Percentiles rank a stretch among this genome's conserved stretches.
phyloP scores from a whole-genome alignment of 768 basidiomycete genomes.

The Boletus rufocinnamomeus region DNA sequence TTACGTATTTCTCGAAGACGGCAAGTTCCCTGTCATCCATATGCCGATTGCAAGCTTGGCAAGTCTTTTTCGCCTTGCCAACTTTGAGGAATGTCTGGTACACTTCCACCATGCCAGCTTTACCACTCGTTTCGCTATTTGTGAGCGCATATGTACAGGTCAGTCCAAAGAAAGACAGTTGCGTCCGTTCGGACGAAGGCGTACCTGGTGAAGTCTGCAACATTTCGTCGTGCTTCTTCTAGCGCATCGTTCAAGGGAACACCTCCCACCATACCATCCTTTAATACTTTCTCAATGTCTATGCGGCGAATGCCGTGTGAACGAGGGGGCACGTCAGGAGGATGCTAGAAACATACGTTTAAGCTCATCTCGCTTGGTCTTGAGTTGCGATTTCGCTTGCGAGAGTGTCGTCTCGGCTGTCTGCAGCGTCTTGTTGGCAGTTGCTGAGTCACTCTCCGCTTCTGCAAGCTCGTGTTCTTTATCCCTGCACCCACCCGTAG shows the following conservation, averaged over 20 bases:
- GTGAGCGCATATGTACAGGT: neutral
- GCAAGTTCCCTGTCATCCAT: conserved; percentile 55
- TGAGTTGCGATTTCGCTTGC: conserved; percentile 60
- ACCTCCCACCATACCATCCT: conserved; percentile 41
- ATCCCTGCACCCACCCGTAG: conserved; percentile 45
- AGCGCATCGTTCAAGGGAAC: conserved; percentile 50
- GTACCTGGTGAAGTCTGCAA: conserved; percentile 26
- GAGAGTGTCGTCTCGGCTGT: conserved; percentile 63
- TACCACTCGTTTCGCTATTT: conserved; percentile 23
- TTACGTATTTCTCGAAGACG: conserved; percentile 72
- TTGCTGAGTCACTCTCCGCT: conserved; percentile 34
- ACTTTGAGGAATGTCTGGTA: conserved; percentile 57
- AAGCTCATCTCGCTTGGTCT: conserved; percentile 61
- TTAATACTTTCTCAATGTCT: conserved; percentile 48
- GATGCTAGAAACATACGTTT: conserved; percentile 45
- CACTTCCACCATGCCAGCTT: conserved; percentile 42
- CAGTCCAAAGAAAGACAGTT: neutral
- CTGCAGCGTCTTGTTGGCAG: conserved; percentile 59
- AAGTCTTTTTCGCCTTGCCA: conserved; percentile 67
- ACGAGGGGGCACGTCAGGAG: neutral
- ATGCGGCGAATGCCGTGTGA: neutral
- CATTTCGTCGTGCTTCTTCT: conserved; percentile 33
- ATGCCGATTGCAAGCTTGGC: conserved; percentile 74
- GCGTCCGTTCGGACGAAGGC: neutral
- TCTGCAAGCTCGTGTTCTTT: conserved; percentile 62